phyloP scores from a whole-genome alignment of 768 basidiomycete genomes.

The Mycena pura region DNA sequence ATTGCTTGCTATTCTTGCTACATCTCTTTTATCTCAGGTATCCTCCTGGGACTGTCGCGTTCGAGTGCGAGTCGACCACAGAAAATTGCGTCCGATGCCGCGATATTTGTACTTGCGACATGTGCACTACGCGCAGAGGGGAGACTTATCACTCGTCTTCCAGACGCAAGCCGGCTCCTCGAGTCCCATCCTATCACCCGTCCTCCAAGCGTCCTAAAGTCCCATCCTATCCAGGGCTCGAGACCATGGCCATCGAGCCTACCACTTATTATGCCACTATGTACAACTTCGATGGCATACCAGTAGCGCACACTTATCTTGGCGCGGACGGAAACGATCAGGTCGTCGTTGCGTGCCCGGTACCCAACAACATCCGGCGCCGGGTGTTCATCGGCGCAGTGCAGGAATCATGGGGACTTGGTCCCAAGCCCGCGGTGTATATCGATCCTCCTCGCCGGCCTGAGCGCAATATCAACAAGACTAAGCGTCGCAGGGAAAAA shows the following conservation, averaged over 20 bases:
- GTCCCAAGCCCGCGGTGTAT: conserved; percentile 3
- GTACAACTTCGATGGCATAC: conserved; percentile 16
- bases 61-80: background rate
- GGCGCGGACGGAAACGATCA: conserved; percentile 11
- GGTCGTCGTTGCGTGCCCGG: background rate
- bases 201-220: background rate
- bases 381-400: conserved; percentile 20
- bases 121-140: conserved; percentile 10
- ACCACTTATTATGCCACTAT: conserved; percentile 7
- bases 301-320: conserved; percentile 5
- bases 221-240: background rate
- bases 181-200: background rate
- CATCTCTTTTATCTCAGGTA: background rate
- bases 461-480: background rate
- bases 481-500: background rate
- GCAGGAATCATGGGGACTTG: conserved; percentile 14
- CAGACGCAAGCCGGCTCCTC: background rate
- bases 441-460: background rate
- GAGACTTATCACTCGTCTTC: background rate
- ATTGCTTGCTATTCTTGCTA: background rate
- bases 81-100: conserved; percentile 9
- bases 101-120: conserved; percentile 18
- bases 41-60: background rate
- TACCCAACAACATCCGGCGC: background rate
- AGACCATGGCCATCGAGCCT: conserved; percentile 13